These are phyloP conservation scores for Trichoderma sp. DNA, from an alignment of 2,329 filamentous ascomycete genomes.

Conservation along the genomic window DNA sequence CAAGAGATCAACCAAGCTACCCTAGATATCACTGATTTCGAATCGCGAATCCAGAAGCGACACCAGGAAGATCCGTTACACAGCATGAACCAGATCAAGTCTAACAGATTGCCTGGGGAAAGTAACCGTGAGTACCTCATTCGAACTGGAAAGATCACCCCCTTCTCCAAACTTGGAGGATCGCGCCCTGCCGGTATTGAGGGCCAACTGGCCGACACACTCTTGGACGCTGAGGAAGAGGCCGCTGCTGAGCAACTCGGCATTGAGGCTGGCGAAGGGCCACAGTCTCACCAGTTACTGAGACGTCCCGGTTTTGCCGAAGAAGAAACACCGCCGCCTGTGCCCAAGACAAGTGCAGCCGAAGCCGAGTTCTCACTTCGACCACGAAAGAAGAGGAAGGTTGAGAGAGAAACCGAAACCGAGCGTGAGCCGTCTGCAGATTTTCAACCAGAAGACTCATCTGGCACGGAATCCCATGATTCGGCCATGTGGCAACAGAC, in stretches of 20 bases:
- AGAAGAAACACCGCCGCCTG: constrained; percentile 32
- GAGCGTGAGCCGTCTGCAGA: constrained; percentile 52
- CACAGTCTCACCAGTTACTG: constrained; percentile 72
- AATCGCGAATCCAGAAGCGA: constrained; percentile 77
- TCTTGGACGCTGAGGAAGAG: constrained; percentile 82
- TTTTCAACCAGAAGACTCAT: constrained; percentile 45
- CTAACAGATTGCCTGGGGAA: constrained; percentile 73
- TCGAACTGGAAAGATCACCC: constrained; percentile 95
- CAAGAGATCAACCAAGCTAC: constrained; percentile 66
- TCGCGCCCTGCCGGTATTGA: constrained; percentile 64
- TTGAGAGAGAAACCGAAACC: constrained; percentile 39
- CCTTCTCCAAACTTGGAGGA: constrained; percentile 79
- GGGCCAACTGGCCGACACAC: constrained; percentile 73
- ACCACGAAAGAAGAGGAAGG: constrained; percentile 59
- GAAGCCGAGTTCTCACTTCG: constrained; percentile 62
- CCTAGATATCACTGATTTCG: constrained; percentile 78
- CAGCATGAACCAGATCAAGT: constrained; percentile 51
- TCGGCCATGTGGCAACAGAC: constrained; percentile 45
- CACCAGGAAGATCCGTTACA: constrained; percentile 57
- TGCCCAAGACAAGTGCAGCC: constrained; percentile 34
- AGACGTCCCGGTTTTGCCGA: constrained; percentile 71
- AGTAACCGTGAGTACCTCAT: constrained; percentile 88
- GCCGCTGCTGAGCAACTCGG: constrained; percentile 50
- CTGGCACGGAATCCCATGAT: constrained; percentile 42
- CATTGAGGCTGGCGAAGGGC: constrained; percentile 48